Evolutionary conservation across 1,284 basidiomycete genomes (phyloP).

Genomic region (Cryptococcus amylolentus): DNA sequence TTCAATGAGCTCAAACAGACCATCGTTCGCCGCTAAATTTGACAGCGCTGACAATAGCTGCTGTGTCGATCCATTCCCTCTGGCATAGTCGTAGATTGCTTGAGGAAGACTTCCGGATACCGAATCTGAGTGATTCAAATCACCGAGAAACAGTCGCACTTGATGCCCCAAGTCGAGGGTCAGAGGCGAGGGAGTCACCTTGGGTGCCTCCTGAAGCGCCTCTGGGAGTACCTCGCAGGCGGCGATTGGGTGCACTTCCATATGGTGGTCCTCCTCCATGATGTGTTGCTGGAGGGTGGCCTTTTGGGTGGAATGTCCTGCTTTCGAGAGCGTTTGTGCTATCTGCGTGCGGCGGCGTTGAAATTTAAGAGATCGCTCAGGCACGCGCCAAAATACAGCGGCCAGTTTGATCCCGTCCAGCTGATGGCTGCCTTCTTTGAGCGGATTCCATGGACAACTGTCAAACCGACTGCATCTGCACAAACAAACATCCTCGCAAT

Average conservation of each 20-base stretch:
- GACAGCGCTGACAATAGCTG: conserved; percentile 29
- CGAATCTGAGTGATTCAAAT: conserved; percentile 5
- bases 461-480: neutral
- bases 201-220: neutral
- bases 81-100: conserved; percentile 5
- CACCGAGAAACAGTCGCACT: conserved; percentile 7
- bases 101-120: neutral
- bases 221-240: neutral
- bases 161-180: conserved; percentile 14
- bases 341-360: no score
- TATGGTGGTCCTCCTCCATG: conserved; percentile 5
- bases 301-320: conserved; percentile 1
- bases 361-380: no score
- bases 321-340: no score
- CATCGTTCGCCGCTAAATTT: conserved; percentile 16
- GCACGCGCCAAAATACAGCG: no score
- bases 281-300: neutral
- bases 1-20: conserved; percentile 20
- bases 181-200: conserved; percentile 8
- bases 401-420: neutral
- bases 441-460: neutral
- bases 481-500: neutral
- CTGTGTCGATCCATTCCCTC: neutral
- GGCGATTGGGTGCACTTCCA: conserved; percentile 4
- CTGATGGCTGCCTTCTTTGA: neutral